phyloP scores from a whole-genome alignment of 306 rosid species.

The Gleditsia sinensis region DNA sequence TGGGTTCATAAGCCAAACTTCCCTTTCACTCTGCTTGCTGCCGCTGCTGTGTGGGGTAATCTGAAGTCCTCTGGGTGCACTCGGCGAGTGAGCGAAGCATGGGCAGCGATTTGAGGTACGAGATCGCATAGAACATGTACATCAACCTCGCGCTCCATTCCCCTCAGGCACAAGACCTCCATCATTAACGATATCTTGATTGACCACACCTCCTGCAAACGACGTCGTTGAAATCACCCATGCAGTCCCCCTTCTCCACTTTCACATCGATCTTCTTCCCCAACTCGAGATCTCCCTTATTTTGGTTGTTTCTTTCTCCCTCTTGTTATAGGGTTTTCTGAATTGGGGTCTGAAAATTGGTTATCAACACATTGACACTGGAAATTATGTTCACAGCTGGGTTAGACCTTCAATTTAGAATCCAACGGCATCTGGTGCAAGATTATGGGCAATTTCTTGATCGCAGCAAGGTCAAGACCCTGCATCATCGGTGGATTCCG shows the following conservation, averaged over 20 bases:
- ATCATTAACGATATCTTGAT: conserved; percentile 86
- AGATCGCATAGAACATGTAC: conserved; percentile 83
- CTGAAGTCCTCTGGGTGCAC: background rate
- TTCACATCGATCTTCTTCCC: conserved; percentile 88
- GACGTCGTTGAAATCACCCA: conserved; percentile 75
- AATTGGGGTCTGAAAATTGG: background rate
- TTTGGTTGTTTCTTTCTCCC: conserved; percentile 44
- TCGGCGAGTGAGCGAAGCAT: conserved; percentile 37
- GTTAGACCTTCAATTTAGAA: too few species aligned
- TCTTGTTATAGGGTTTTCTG: conserved; percentile 27
- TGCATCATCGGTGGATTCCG: too few species aligned
- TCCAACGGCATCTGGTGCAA: too few species aligned
- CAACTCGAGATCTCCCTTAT: conserved; percentile 96
- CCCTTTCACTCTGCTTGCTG: background rate
- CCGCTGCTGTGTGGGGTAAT: background rate
- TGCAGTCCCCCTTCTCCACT: conserved; percentile 93
- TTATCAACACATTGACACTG: too few species aligned
- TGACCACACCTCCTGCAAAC: conserved; percentile 73
- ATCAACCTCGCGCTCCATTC: conserved; percentile 82
- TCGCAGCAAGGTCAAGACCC: too few species aligned
- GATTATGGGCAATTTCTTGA: too few species aligned
- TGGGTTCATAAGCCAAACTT: too few species aligned
- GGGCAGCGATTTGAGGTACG: conserved; percentile 73
- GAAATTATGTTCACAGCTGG: too few species aligned
- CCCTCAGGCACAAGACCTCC: conserved; percentile 76